Evolutionary conservation across 2,329 filamentous ascomycete genomes (phyloP).

Genomic region (Xylariaceae sp.): DNA sequence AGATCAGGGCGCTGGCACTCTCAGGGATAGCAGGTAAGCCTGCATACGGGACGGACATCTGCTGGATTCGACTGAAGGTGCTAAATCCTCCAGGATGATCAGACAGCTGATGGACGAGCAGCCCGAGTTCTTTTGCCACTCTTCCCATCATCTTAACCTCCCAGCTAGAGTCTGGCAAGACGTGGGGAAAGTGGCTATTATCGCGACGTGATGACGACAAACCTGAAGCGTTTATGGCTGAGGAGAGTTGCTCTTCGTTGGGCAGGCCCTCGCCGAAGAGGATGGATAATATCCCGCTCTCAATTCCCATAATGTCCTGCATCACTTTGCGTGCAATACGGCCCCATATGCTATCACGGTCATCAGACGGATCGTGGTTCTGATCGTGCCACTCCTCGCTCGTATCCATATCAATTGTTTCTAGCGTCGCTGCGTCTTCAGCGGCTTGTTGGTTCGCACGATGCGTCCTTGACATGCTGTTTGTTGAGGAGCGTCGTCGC

Average conservation of each 20-base stretch:
- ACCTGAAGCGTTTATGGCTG: slow-evolving; percentile 42
- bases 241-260: slow-evolving; percentile 42
- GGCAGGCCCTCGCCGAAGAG: slow-evolving; percentile 78
- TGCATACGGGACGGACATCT: slow-evolving; percentile 67
- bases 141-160: slow-evolving; percentile 74
- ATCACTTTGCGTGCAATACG: slow-evolving; percentile 82
- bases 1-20: slow-evolving; percentile 33
- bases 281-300: slow-evolving; percentile 76
- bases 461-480: slow-evolving; percentile 18
- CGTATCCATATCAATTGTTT: slow-evolving; percentile 36
- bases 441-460: slow-evolving; percentile 28
- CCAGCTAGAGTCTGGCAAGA: slow-evolving; percentile 50
- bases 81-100: slow-evolving; percentile 86
- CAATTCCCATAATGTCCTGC: slow-evolving; percentile 82
- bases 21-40: slow-evolving; percentile 65
- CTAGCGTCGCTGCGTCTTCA: slow-evolving; percentile 30
- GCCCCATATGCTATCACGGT: slow-evolving; percentile 67
- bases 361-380: slow-evolving; percentile 37
- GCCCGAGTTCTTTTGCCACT: slow-evolving; percentile 79
- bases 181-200: slow-evolving; percentile 28
- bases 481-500: slow-evolving; percentile 48
- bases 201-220: slow-evolving; percentile 24
- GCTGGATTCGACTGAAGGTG: slow-evolving; percentile 64
- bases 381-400: slow-evolving; percentile 49
- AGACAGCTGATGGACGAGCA: slow-evolving; percentile 75